These are phyloP conservation scores for Nitzschia sp. DNA, from an alignment of 108 stramenopile genomes.

Conservation along the genomic window DNA sequence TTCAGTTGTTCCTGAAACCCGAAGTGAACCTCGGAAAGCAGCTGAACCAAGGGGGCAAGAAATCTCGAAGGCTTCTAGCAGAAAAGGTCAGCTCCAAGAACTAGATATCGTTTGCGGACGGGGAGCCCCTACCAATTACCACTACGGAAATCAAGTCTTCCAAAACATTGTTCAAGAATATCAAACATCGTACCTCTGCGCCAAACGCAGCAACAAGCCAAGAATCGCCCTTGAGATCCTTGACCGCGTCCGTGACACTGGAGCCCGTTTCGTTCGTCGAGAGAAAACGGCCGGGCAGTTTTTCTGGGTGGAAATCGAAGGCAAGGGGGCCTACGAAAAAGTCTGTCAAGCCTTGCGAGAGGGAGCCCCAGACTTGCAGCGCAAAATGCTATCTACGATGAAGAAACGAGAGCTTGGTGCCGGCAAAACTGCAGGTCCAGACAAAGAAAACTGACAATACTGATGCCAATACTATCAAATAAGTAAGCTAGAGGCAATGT, in stretches of 20 bases:
- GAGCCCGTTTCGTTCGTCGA: constrained; percentile 57
- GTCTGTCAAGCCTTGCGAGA: constrained; percentile 69
- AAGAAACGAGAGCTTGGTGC: not conserved
- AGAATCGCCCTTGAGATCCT: constrained; percentile 62
- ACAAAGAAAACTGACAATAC: no score
- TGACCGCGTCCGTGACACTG: constrained; percentile 44
- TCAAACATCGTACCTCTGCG: constrained; percentile 33
- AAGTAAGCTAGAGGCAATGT: no score
- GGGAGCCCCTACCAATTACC: constrained; percentile 45
- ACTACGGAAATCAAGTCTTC: constrained; percentile 47
- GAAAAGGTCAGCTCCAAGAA: constrained; percentile 21
- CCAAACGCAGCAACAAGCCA: constrained; percentile 55
- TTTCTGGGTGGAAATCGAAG: constrained; percentile 56
- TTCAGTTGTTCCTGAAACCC: no score
- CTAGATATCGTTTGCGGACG: constrained; percentile 49
- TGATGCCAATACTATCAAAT: no score
- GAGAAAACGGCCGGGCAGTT: constrained; percentile 27
- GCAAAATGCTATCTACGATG: constrained; percentile 8
- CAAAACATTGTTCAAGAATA: constrained; percentile 30
- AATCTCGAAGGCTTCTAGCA: not conserved
- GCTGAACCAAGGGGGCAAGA: not conserved
- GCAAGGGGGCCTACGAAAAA: constrained; percentile 63
- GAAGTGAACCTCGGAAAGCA: no score
- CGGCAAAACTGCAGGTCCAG: no score
- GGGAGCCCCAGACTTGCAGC: constrained; percentile 46